phyloP scores from a whole-genome alignment of 2,329 filamentous ascomycete species.

The Exutisphaerella laricina region DNA sequence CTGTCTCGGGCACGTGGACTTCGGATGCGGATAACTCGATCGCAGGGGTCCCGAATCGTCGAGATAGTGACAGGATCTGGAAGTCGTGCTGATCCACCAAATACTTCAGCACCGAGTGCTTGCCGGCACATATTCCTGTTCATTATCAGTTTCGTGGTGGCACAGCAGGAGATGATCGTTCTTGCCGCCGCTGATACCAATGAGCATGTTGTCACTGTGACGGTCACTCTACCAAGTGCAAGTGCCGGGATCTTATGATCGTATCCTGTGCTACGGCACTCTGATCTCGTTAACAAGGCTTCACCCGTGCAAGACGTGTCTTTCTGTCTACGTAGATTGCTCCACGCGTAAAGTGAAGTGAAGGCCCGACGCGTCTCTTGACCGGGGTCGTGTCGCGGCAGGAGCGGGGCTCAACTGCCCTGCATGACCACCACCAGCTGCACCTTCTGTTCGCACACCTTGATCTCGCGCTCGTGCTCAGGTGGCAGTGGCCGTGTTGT shows the following conservation, averaged over 20 bases:
- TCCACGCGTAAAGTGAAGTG: too few species aligned
- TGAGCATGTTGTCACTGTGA: conserved; percentile 28
- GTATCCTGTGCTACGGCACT: too few species aligned
- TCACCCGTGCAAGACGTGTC: neutral
- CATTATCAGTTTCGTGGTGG: neutral
- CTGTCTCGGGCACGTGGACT: conserved; percentile 31
- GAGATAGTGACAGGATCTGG: conserved; percentile 59
- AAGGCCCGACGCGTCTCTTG: too few species aligned
- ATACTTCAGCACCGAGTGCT: conserved; percentile 80
- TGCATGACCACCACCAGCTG: neutral
- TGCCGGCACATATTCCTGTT: conserved; percentile 85
- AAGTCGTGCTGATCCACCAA: conserved; percentile 81
- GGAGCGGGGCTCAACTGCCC: neutral
- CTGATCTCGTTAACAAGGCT: too few species aligned
- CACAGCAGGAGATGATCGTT: neutral
- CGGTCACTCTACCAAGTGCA: neutral
- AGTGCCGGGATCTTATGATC: too few species aligned
- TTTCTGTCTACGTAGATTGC: too few species aligned
- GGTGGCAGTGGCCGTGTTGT: too few species aligned
- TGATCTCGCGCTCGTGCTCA: too few species aligned
- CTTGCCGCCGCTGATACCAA: conserved; percentile 69
- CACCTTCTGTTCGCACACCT: neutral
- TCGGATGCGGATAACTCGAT: conserved; percentile 41
- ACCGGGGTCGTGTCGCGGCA: neutral
- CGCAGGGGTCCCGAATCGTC: conserved; percentile 33